Conservation (phyloP, 306 rosid genomes). For the Citrullus amarus region DNA sequence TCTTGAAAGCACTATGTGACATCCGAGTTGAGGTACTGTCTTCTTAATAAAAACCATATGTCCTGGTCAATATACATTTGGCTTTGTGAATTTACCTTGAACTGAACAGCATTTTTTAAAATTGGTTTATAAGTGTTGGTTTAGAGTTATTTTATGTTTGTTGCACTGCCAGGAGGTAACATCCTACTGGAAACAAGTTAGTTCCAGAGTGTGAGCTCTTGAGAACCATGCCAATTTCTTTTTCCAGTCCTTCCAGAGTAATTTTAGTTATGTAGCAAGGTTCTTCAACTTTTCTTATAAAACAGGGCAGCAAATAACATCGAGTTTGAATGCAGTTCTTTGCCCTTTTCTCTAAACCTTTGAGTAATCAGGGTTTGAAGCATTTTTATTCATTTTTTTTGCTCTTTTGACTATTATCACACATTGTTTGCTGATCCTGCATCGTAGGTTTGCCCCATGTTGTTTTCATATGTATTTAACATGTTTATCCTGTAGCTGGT, state of each 20-base stretch:
- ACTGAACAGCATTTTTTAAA: background rate
- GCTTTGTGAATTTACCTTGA: background rate
- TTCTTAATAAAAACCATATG: background rate
- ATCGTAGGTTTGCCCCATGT: background rate
- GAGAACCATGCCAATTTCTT: background rate
- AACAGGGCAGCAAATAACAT: background rate
- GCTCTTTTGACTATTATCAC: background rate
- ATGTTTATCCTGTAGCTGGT: background rate
- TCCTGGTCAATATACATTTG: background rate
- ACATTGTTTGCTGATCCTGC: background rate
- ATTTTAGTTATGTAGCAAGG: background rate
- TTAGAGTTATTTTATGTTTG: background rate
- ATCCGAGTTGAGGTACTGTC: conserved; percentile 91
- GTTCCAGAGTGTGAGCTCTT: background rate
- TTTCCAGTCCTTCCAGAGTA: background rate
- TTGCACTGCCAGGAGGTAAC: background rate
- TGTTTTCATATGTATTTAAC: background rate
- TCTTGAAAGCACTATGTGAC: conserved; percentile 96
- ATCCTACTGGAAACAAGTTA: background rate
- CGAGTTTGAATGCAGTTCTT: background rate
- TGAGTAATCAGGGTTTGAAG: background rate
- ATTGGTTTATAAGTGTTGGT: background rate
- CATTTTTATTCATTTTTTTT: background rate
- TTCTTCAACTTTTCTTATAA: background rate
- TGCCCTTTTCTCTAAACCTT: background rate